Conservation (phyloP, 495 filamentous ascomycete species). For the Aspergillus homomorphus region DNA sequence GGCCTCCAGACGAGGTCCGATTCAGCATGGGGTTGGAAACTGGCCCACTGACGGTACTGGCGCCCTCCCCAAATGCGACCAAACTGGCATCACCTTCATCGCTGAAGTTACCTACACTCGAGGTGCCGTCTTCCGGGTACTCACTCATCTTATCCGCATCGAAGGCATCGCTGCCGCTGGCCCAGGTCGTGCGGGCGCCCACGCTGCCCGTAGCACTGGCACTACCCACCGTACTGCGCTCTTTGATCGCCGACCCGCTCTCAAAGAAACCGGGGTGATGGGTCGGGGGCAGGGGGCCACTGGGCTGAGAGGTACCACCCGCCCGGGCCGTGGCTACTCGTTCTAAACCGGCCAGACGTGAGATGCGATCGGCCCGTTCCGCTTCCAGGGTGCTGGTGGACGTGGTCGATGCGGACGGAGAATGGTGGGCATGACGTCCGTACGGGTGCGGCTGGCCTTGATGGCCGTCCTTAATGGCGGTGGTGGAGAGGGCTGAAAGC, state of each 20-base stretch:
- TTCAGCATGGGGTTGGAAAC: slow-evolving; percentile 46
- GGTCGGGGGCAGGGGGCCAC: slow-evolving; percentile 19
- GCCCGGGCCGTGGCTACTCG: slow-evolving; percentile 67
- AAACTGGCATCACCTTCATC: slow-evolving; percentile 73
- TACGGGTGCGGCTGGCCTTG: slow-evolving; percentile 63
- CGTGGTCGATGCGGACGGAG: slow-evolving; percentile 47
- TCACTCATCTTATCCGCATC: slow-evolving; percentile 71
- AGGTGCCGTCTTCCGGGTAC: slow-evolving; percentile 59
- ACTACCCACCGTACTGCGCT: slow-evolving; percentile 81
- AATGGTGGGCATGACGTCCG: slow-evolving; percentile 53
- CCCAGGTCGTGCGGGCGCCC: slow-evolving; percentile 74
- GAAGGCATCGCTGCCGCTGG: slow-evolving; percentile 59
- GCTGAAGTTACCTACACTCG: slow-evolving; percentile 68
- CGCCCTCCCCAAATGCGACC: slow-evolving; percentile 85
- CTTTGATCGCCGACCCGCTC: slow-evolving; percentile 52
- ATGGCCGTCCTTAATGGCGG: slow-evolving; percentile 91
- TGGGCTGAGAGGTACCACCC: slow-evolving; percentile 33
- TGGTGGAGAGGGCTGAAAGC: slow-evolving; percentile 81
- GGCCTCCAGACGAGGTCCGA: slow-evolving; percentile 33
- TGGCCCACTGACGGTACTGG: slow-evolving; percentile 74
- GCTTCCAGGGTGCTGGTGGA: slow-evolving; percentile 74
- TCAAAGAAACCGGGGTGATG: slow-evolving; percentile 67
- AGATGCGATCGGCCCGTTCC: slow-evolving; percentile 91
- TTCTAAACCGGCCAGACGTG: slow-evolving; percentile 81
- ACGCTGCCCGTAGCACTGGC: slow-evolving; percentile 75